phyloP scores from a whole-genome alignment of 2,329 filamentous ascomycete genomes.

The Berkeleyomyces rouxiae region DNA sequence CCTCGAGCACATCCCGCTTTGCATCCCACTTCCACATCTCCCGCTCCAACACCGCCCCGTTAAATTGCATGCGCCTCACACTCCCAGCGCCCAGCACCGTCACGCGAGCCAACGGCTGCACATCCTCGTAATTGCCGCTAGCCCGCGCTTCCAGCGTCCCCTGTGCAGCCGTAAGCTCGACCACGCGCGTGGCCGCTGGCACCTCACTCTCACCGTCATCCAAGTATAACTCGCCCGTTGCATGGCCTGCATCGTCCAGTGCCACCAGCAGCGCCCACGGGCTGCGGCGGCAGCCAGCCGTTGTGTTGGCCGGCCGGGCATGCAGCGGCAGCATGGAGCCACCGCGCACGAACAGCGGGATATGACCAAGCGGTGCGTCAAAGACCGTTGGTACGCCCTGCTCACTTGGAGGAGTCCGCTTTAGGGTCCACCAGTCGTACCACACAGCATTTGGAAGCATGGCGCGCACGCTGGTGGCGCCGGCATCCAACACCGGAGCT shows the following conservation, averaged over 20 bases:
- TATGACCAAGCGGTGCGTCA: constrained; percentile 22
- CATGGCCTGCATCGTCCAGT: constrained; percentile 42
- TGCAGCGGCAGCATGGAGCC: constrained; percentile 49
- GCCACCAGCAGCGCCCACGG: constrained; percentile 59
- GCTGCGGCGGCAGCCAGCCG: constrained; percentile 42
- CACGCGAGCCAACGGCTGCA: constrained; percentile 42
- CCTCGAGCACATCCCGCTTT: constrained; percentile 29
- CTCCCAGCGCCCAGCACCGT: constrained; percentile 41
- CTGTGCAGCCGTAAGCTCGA: constrained; percentile 30
- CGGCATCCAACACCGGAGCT: constrained; percentile 30
- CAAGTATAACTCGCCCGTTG: constrained; percentile 52
- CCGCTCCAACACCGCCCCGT: constrained; percentile 28
- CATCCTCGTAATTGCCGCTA: constrained; percentile 36
- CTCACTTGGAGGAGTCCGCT: constrained; percentile 23
- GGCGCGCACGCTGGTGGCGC: constrained; percentile 27
- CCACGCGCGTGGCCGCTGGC: constrained; percentile 37
- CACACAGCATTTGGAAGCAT: constrained; percentile 32
- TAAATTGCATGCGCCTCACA: constrained; percentile 32
- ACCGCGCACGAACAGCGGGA: constrained; percentile 52
- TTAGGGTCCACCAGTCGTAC: constrained; percentile 36
- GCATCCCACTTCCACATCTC: constrained; percentile 30
- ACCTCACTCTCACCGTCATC: constrained; percentile 58
- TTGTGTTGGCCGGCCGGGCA: constrained; percentile 40
- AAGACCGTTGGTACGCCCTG: constrained; percentile 14
- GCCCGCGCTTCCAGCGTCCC: constrained; percentile 31